Evolutionary conservation across 1,139 yeast genomes (phyloP), one percentile per base, ranked within the genome.

Genomic region (Kodamaea anthophila): DNA sequence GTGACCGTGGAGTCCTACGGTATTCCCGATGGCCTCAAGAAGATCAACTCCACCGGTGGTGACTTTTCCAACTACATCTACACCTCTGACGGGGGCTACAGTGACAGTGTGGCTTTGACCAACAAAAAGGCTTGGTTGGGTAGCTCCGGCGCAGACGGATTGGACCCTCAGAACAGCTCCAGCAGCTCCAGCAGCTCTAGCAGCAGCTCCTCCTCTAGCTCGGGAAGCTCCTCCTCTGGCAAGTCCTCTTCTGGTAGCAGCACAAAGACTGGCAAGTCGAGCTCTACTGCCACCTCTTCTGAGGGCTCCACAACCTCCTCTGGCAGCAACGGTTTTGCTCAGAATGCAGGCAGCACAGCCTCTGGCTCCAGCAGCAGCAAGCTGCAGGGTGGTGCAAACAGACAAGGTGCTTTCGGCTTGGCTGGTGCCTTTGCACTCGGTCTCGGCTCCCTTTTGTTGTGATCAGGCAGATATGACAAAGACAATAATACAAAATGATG

Each of bases 1-100:
- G 62, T 85, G 21, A 60, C 69, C 9, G 69, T 86, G 29, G 67
- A 73, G 25, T 72, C 94, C 44, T 81, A 83, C 54, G 86, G 72
- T 45, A 67, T 83, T 22, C 95, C 95, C 11, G 47, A 62, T 11
- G 68, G 58, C 28, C 53, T 56, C 23, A 33, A 30, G 18, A 47
- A 47, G 31, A 18, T 29, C n/a, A 32, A 31, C 24, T 14, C 24
- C 10, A 43, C 49, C 24, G 48, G 41, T 22, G 64, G 64, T 19
- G 55, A 39, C 5, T 56, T 49, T 37, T 44, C 58, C 37, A 72
- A 91, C 0, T 86, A 76, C 57, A 53, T 67, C 22, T 85, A 65
- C 62, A 71, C 72, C 45, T 53, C 56, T 38, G 58, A 70, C 10
- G 70, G 67, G 13, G 77, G 70, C 39, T 42, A 55, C 24, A 58